These are phyloP conservation scores for Pseudovirgaria hyperparasitica DNA, from an alignment of 2,329 filamentous ascomycete genomes.

Conservation along the genomic window DNA sequence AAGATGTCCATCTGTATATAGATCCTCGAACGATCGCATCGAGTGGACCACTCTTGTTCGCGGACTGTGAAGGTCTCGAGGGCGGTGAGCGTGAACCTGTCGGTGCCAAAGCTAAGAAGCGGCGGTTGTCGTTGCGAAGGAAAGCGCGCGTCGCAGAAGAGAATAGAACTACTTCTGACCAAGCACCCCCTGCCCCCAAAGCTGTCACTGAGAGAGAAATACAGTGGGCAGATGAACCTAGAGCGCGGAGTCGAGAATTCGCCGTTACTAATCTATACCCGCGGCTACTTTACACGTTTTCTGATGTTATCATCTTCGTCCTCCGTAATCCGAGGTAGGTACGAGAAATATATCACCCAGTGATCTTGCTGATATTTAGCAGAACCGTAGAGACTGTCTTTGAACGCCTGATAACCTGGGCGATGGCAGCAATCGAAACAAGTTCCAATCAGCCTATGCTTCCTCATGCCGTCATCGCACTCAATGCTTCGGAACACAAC, in stretches of 20 bases:
- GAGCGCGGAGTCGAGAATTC: constrained; percentile 17
- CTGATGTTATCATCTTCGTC: constrained; percentile 26
- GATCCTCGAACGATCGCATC: constrained; percentile 30
- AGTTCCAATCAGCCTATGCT: constrained; percentile 41
- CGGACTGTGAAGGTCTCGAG: constrained; percentile 39
- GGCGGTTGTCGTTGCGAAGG: not conserved
- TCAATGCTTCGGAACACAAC: constrained; percentile 31
- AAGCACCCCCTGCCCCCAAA: too few species aligned
- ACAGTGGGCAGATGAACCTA: constrained; percentile 5
- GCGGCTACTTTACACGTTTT: constrained; percentile 25
- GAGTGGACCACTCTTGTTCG: constrained; percentile 31
- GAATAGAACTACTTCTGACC: too few species aligned
- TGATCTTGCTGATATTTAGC: constrained; percentile 1
- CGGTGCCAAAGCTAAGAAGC: constrained; percentile 8
- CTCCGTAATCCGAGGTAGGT: constrained; percentile 18
- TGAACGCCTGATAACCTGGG: constrained; percentile 35
- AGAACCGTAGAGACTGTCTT: constrained; percentile 31
- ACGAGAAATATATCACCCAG: not conserved
- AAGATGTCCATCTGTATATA: constrained; percentile 38
- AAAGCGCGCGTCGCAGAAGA: not conserved
- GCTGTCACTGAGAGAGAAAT: constrained; percentile 1
- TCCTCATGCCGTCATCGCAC: constrained; percentile 38
- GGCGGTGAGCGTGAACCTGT: constrained; percentile 31
- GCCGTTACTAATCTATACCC: constrained; percentile 24
- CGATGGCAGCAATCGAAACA: constrained; percentile 36